Base-by-base conservation (phyloP, 345 rosid genomes). In the Linum trigynum region DNA sequence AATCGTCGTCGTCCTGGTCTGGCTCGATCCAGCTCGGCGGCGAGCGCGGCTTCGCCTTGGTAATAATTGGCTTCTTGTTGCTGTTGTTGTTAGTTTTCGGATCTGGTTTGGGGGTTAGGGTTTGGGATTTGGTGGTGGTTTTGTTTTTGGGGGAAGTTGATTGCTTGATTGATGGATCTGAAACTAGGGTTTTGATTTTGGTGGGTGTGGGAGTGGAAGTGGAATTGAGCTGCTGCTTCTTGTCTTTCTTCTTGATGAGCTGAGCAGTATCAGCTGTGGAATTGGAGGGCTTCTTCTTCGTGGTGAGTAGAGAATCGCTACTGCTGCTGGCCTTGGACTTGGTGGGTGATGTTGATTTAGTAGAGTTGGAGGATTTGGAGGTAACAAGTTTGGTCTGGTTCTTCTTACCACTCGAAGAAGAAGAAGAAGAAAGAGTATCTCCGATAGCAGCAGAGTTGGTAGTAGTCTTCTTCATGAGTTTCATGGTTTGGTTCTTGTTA, bases 1-100 rank as follows among this genome's bases (percentile, higher is more conserved):
- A 76, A 70, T 89, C 95, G 7, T 84, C 89, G 14, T 82, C 85
- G 0, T 76, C 91, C 42, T 83, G 73, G 15, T 86, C 91, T 2
- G 85, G 59, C 95, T 48, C 53, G 53, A 48, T 9, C 53, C 53
- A 48, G 53, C 53, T 48, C 53, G 53, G 14, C 14, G 53, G 53
- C 2, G 14, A 9, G 9, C 14, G 53, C 14, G 53, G 12, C 53
- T 48, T 48, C 11, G 53, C 14, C 51, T 45, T 45, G 51, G 11
- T 45, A 8, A 3, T 41, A 2, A 45, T 45, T 48, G 9, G 53
- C 15, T 48, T 48, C 53, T 48, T 41, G 45, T 41, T 41, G 45
- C 7, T 41, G 45, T 41, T 7, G 7, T 41, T 48, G 14, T 48
- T 48, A 15, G 2, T 15, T 12, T 12, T 48, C 14, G 53, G 11